Conservation (phyloP, 352 stramenopile species). For the Phytophthora meadii region DNA sequence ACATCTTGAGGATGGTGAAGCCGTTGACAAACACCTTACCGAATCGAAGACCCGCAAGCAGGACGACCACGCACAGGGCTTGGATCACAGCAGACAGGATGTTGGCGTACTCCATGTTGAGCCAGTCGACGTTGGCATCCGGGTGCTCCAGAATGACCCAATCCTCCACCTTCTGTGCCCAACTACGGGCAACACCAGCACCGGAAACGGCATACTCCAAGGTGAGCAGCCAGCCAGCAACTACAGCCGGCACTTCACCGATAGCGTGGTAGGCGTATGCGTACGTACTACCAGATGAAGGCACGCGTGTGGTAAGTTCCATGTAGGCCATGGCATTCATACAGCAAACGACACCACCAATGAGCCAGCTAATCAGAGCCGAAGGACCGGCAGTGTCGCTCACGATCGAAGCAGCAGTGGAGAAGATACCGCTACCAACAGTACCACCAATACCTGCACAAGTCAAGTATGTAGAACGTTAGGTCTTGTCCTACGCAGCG, state of each 20-base stretch:
- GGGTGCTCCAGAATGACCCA: conserved; percentile 44
- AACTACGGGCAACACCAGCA: conserved; percentile 87
- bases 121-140: conserved; percentile 36
- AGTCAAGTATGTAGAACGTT: neutral
- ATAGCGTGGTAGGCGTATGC: conserved; percentile 89
- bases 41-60: conserved; percentile 75
- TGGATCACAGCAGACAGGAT: conserved; percentile 56
- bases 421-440: conserved; percentile 60
- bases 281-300: conserved; percentile 87
- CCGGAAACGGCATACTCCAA: conserved; percentile 89
- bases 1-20: conserved; percentile 72
- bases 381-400: conserved; percentile 73
- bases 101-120: conserved; percentile 59
- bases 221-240: conserved; percentile 79
- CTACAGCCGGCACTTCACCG: conserved; percentile 87
- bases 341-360: conserved; percentile 76
- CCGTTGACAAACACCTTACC: conserved; percentile 81
- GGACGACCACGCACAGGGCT: conserved; percentile 54
- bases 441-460: conserved; percentile 82
- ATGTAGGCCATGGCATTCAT: conserved; percentile 84
- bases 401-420: conserved; percentile 71
- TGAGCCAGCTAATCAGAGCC: conserved; percentile 73
- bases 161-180: conserved; percentile 86
- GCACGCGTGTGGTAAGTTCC: conserved; percentile 80
- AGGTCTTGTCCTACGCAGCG: neutral